Evolutionary conservation across 2,329 filamentous ascomycete species (phyloP).

Genomic region (Ophiostoma ips): DNA sequence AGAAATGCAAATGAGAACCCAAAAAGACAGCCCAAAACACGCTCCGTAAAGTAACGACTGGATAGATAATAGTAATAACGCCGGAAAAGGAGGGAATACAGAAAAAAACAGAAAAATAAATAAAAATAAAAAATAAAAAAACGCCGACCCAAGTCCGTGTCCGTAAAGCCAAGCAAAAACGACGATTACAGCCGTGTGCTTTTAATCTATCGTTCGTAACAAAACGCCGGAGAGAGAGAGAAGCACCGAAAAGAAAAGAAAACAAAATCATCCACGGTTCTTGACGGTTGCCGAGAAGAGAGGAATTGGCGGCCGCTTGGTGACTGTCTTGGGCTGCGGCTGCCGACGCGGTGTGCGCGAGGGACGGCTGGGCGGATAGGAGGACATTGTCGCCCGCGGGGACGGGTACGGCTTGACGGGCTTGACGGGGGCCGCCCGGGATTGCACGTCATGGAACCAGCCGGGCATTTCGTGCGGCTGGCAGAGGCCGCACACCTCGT

Average conservation of each 20-base stretch:
- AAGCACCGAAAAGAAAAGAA: not conserved
- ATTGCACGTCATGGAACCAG: conserved; percentile 25
- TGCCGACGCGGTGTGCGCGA: not conserved
- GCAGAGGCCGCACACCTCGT: conserved; percentile 20
- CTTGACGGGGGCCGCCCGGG: conserved; percentile 12
- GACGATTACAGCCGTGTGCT: no score
- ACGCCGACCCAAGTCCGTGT: no score
- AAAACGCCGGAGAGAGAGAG: not conserved
- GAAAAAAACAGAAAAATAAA: not conserved
- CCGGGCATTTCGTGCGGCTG: conserved; percentile 22
- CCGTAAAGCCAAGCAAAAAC: no score
- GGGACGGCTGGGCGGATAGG: not conserved
- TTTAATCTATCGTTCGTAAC: no score
- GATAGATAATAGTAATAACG: no score
- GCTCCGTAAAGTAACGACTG: no score
- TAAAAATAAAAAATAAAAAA: not conserved
- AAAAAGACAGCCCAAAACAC: no score
- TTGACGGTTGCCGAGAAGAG: not conserved
- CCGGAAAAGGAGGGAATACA: no score
- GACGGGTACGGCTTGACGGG: not conserved
- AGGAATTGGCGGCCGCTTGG: not conserved
- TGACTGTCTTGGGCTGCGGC: not conserved
- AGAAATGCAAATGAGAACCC: no score
- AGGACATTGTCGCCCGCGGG: not conserved
- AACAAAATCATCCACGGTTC: not conserved